Conservation (phyloP, 495 filamentous ascomycete genomes). For the Podospora australis region DNA sequence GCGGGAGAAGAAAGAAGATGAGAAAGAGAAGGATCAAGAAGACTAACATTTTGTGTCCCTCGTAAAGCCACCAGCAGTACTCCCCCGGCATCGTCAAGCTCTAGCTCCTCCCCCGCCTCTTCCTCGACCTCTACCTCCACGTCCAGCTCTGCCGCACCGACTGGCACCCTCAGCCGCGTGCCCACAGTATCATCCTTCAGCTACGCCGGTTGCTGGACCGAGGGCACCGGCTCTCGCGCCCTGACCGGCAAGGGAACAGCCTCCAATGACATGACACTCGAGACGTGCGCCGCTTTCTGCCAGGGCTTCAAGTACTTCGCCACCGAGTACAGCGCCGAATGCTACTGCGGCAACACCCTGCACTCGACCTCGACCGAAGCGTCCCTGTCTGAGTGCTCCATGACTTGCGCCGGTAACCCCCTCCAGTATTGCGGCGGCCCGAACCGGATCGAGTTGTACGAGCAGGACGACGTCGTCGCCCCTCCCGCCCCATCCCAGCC, state of each 20-base stretch:
- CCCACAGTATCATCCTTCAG: conserved; percentile 32
- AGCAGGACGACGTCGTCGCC: conserved; percentile 9
- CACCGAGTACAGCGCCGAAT: conserved; percentile 41
- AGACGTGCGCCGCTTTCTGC: conserved; percentile 40
- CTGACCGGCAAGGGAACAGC: conserved; percentile 26
- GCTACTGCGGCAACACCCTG: conserved; percentile 40
- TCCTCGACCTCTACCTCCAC: conserved; percentile 1
- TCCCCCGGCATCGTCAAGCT: no score
- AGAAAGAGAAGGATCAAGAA: no score
- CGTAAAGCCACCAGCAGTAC: conserved; percentile 3
- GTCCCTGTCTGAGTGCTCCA: conserved; percentile 30
- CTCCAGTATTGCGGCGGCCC: conserved; percentile 37
- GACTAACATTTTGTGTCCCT: background rate
- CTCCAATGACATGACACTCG: conserved; percentile 38
- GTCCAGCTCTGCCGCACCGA: conserved; percentile 19
- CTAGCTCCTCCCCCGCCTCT: no score
- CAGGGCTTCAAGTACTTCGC: conserved; percentile 39
- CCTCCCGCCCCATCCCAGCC: conserved; percentile 17
- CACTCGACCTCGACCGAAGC: conserved; percentile 23
- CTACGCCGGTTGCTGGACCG: conserved; percentile 42
- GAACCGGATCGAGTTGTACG: conserved; percentile 36
- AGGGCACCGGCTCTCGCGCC: conserved; percentile 33
- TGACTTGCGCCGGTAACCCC: conserved; percentile 35
- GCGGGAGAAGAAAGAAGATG: no score
- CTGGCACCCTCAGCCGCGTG: conserved; percentile 24